A percentile compares a stretch with the other conserved stretches of the same genome.
Conservation (phyloP, 2,329 filamentous ascomycete genomes). For the Monosporascus sp. region DNA sequence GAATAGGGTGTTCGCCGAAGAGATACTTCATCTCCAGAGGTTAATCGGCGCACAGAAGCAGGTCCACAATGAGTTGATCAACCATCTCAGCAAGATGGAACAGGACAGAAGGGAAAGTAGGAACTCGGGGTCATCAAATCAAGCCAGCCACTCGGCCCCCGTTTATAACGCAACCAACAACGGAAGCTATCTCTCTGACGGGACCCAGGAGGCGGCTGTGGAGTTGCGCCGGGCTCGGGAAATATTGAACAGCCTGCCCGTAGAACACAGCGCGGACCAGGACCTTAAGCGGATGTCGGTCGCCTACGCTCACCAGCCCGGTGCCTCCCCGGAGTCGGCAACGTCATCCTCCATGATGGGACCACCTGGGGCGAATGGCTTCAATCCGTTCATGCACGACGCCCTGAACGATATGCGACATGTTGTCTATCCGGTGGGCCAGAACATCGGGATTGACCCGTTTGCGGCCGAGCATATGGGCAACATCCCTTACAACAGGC, state of each 20-base stretch:
- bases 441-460: conserved; percentile 88
- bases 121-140: conserved; percentile 26
- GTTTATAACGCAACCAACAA: conserved; percentile 35
- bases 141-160: conserved; percentile 32
- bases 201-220: conserved; percentile 40
- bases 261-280: conserved; percentile 48
- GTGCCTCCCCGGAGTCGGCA: conserved; percentile 50
- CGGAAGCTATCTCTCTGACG: conserved; percentile 38
- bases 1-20: conserved; percentile 58
- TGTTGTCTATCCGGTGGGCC: conserved; percentile 86
- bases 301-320: conserved; percentile 42
- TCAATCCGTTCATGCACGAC: conserved; percentile 44
- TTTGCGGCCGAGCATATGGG: conserved; percentile 92
- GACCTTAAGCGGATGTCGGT: conserved; percentile 51
- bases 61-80: conserved; percentile 53
- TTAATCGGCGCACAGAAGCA: conserved; percentile 55
- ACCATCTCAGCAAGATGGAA: conserved; percentile 47
- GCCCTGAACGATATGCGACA: conserved; percentile 53
- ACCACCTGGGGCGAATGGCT: conserved; percentile 37
- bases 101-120: conserved; percentile 39
- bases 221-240: conserved; percentile 54
- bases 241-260: conserved; percentile 47
- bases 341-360: conserved; percentile 51
- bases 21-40: conserved; percentile 57
- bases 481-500: conserved; percentile 82